Percentiles rank a stretch among this genome's conserved stretches.
phyloP scores from a whole-genome alignment of 768 basidiomycete species.

The Amanita brunnescens region DNA sequence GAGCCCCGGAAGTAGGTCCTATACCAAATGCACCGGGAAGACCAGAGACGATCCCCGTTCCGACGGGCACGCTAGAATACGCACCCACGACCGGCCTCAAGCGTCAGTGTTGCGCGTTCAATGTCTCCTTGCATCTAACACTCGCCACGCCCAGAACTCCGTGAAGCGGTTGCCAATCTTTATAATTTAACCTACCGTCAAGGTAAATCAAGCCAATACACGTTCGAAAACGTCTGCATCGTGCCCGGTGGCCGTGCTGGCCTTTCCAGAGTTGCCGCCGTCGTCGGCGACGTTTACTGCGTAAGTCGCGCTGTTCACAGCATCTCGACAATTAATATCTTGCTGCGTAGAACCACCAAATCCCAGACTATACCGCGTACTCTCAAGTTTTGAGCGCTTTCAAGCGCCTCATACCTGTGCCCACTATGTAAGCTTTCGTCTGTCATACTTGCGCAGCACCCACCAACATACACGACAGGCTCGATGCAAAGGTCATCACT shows the following conservation, averaged over 20 bases:
- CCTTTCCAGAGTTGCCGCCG: conserved; percentile 84
- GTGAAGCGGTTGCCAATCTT: conserved; percentile 82
- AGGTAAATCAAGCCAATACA: conserved; percentile 78
- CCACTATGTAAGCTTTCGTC: conserved; percentile 58
- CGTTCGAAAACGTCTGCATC: conserved; percentile 88
- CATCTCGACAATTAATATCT: conserved; percentile 3
- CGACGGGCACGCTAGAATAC: conserved; percentile 74
- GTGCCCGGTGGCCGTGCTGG: conserved; percentile 92
- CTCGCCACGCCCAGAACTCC: conserved; percentile 40
- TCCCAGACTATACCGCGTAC: conserved; percentile 89
- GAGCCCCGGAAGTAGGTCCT: conserved; percentile 81
- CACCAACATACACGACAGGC: conserved; percentile 18
- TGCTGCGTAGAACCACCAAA: conserved; percentile 62
- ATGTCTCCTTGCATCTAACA: background rate
- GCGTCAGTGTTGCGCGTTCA: conserved; percentile 28
- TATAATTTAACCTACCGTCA: conserved; percentile 86
- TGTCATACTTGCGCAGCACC: background rate
- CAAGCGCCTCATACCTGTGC: conserved; percentile 83
- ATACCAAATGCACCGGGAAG: conserved; percentile 69
- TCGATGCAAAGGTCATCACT: conserved; percentile 31
- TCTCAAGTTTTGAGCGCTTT: conserved; percentile 81
- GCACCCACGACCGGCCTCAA: conserved; percentile 91
- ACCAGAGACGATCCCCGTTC: conserved; percentile 55
- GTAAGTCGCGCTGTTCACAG: conserved; percentile 29
- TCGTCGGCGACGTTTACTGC: conserved; percentile 83